Conservation (phyloP, 2,329 filamentous ascomycete genomes). For the Graphilbum fragrans region DNA sequence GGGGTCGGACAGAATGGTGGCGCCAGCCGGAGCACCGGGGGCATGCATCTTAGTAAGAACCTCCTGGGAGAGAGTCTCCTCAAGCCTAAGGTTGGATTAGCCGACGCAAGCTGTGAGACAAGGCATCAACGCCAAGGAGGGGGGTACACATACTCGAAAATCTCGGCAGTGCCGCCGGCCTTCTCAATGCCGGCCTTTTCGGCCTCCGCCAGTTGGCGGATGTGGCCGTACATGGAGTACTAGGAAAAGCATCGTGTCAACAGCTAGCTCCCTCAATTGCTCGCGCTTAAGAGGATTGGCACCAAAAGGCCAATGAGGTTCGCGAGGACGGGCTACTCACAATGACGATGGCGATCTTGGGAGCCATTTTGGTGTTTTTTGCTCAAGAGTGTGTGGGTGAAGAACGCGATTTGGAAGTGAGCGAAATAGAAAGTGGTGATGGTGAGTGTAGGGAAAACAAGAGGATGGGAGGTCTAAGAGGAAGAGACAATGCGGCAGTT, state of each 20-base stretch:
- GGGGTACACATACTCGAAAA: slow-evolving; percentile 54
- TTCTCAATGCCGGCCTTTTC: slow-evolving; percentile 84
- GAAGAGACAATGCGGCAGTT: no score
- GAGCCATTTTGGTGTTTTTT: slow-evolving; percentile 53
- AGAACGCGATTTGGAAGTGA: background rate
- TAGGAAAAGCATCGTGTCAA: slow-evolving; percentile 20
- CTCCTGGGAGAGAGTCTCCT: slow-evolving; percentile 76
- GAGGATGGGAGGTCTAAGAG: no score
- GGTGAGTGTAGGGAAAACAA: no score
- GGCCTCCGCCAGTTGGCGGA: slow-evolving; percentile 70
- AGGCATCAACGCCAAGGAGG: background rate
- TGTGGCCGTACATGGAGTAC: slow-evolving; percentile 95
- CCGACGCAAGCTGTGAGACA: background rate
- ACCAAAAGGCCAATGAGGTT: no score
- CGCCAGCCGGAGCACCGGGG: slow-evolving; percentile 55
- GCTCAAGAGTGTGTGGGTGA: background rate
- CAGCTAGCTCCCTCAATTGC: no score
- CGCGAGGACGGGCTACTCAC: slow-evolving; percentile 35
- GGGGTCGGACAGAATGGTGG: slow-evolving; percentile 51
- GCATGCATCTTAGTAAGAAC: slow-evolving; percentile 88
- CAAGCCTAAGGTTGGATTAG: slow-evolving; percentile 36
- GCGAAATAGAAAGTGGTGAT: background rate
- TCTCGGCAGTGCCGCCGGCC: slow-evolving; percentile 67
- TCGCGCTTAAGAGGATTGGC: no score
- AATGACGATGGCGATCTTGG: slow-evolving; percentile 84